Conservation (phyloP, 2,329 filamentous ascomycete species). For the Scytalidium lignicola region DNA sequence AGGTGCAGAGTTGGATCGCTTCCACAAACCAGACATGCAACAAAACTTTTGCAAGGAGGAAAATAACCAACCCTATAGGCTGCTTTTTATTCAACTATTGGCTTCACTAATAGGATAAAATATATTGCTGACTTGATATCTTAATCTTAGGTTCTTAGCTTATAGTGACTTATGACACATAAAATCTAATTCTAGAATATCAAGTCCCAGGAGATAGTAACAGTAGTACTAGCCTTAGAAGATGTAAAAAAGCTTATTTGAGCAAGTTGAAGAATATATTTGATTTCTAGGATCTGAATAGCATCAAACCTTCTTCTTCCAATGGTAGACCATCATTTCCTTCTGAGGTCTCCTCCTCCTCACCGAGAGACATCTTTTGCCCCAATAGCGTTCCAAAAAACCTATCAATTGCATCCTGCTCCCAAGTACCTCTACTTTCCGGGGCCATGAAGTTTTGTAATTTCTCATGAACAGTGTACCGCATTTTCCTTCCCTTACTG, state of each 20-base stretch:
- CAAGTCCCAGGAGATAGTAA: no score
- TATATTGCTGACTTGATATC: no score
- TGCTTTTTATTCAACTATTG: no score
- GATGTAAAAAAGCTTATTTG: no score
- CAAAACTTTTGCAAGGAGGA: no score
- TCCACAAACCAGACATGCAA: not conserved
- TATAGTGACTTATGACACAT: no score
- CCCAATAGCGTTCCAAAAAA: slow-evolving; percentile 74
- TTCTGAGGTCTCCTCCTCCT: slow-evolving; percentile 49
- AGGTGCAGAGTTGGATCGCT: not conserved
- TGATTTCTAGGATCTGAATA: slow-evolving; percentile 23
- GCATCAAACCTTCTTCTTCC: slow-evolving; percentile 26
- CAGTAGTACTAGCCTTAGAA: no score
- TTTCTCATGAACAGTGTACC: slow-evolving; percentile 95
- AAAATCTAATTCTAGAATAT: no score
- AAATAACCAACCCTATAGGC: no score
- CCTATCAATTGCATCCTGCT: slow-evolving; percentile 69
- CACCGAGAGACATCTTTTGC: slow-evolving; percentile 60
- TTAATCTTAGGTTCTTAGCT: no score
- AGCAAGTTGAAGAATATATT: not conserved
- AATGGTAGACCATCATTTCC: slow-evolving; percentile 39
- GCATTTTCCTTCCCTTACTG: slow-evolving; percentile 89
- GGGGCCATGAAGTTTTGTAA: slow-evolving; percentile 97
- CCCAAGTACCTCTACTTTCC: slow-evolving; percentile 77
- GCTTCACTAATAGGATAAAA: no score